These are phyloP conservation scores for Plenodomus biglobosus DNA, from an alignment of 2,329 filamentous ascomycete genomes.

Conservation along the genomic window DNA sequence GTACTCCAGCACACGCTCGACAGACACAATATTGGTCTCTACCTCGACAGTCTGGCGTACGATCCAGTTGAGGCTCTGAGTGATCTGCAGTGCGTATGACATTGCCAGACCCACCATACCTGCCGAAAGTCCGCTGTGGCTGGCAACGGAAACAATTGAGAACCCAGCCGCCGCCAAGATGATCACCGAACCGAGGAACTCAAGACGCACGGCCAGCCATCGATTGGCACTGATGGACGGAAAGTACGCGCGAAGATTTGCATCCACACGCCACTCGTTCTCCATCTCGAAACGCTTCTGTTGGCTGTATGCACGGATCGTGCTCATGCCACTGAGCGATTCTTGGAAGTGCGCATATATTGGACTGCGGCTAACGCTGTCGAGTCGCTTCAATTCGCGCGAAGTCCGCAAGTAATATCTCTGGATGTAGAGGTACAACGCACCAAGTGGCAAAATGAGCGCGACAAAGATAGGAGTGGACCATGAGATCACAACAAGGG, in stretches of 20 bases:
- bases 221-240: conserved; percentile 87
- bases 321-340: conserved; percentile 88
- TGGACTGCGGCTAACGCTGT: conserved; percentile 92
- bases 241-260: conserved; percentile 91
- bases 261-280: conserved; percentile 96
- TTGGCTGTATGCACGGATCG: conserved; percentile 92
- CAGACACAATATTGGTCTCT: conserved; percentile 99
- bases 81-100: conserved; percentile 97
- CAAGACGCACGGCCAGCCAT: conserved; percentile 92
- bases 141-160: conserved; percentile 76
- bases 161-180: conserved; percentile 86
- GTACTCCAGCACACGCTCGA: conserved; percentile 97
- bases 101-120: conserved; percentile 90
- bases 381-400: conserved; percentile 90
- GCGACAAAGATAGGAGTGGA: conserved; percentile 78
- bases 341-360: conserved; percentile 99
- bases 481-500: conserved; percentile 79
- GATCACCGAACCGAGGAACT: conserved; percentile 93
- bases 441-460: conserved; percentile 77
- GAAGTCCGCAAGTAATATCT: conserved; percentile 96
- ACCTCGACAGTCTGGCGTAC: conserved; percentile 98
- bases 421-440: conserved; percentile 89
- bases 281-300: conserved; percentile 84
- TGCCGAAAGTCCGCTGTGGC: conserved; percentile 62
- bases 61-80: conserved; percentile 97